A percentile compares a stretch with the other conserved stretches of the same genome.
These are phyloP conservation scores for Chalaropsis thielavioides DNA, from an alignment of 2,329 filamentous ascomycete species.

Conservation along the genomic window DNA sequence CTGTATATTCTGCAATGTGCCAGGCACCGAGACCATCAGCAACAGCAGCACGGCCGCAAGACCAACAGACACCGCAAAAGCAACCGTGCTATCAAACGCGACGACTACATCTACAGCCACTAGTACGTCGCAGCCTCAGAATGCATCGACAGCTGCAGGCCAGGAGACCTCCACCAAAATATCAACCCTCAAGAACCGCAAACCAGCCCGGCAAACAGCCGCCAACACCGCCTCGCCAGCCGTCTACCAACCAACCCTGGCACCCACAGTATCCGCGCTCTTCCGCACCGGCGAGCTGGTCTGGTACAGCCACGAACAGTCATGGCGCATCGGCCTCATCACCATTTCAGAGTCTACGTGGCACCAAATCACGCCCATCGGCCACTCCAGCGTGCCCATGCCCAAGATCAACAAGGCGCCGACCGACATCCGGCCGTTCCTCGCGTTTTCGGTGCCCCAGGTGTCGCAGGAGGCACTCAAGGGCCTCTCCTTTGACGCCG, in stretches of 20 bases:
- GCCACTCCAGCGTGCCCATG: conserved; percentile 28
- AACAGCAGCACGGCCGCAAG: neutral
- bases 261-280: conserved; percentile 23
- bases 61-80: neutral
- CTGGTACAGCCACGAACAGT: conserved; percentile 34
- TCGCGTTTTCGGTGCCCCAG: conserved; percentile 36
- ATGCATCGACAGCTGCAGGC: conserved; percentile 8
- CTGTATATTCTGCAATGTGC: conserved; percentile 34
- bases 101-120: neutral
- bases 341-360: conserved; percentile 23
- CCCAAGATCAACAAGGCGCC: conserved; percentile 28
- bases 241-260: conserved; percentile 14
- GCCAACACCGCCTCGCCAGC: neutral
- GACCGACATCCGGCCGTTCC: conserved; percentile 34
- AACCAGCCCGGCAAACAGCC: neutral
- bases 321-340: conserved; percentile 37
- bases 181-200: conserved; percentile 15
- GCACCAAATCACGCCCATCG: conserved; percentile 30
- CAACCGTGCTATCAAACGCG: conserved; percentile 15
- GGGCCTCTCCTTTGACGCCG: conserved; percentile 28
- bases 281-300: conserved; percentile 37
- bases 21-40: conserved; percentile 24
- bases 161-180: conserved; percentile 12
- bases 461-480: conserved; percentile 29
- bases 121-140: neutral